These are phyloP conservation scores for Sutorius eximius DNA, from an alignment of 1,284 basidiomycete genomes.

Conservation along the genomic window DNA sequence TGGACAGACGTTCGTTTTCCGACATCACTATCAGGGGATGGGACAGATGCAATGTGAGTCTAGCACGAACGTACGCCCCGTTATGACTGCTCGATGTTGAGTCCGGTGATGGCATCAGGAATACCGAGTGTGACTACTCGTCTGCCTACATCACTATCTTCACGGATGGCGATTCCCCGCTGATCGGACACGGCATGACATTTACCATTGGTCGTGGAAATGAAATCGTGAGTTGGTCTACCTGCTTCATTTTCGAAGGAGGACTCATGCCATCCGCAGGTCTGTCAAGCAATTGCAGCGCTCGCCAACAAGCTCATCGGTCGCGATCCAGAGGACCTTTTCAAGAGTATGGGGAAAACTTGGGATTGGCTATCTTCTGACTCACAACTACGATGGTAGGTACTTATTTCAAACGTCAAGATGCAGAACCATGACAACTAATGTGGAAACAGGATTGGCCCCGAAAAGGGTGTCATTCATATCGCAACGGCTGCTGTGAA, in stretches of 20 bases:
- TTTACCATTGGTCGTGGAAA: conserved; percentile 97
- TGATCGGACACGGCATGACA: conserved; percentile 91
- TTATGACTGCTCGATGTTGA: not conserved
- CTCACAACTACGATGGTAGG: conserved; percentile 85
- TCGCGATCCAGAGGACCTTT: conserved; percentile 81
- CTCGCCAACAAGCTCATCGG: conserved; percentile 81
- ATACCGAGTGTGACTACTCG: conserved; percentile 93
- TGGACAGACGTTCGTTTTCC: conserved; percentile 42
- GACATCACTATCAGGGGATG: conserved; percentile 58
- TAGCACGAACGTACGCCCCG: not conserved
- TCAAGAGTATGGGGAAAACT: conserved; percentile 85
- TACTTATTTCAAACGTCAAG: not conserved
- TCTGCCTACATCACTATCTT: conserved; percentile 85
- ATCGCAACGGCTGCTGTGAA: conserved; percentile 80
- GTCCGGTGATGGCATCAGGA: conserved; percentile 48
- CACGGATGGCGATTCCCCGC: conserved; percentile 59
- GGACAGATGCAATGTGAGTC: conserved; percentile 60
- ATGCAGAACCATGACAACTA: not conserved
- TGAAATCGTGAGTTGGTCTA: conserved; percentile 67
- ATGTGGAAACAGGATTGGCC: conserved; percentile 64
- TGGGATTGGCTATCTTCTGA: conserved; percentile 82
- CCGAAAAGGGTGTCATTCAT: conserved; percentile 86
- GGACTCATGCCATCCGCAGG: conserved; percentile 40
- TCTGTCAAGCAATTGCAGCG: conserved; percentile 78
- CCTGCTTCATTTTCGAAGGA: not conserved